Evolutionary conservation across 2,329 filamentous ascomycete genomes (phyloP).

Genomic region (Phaeosphaeriaceae sp.): DNA sequence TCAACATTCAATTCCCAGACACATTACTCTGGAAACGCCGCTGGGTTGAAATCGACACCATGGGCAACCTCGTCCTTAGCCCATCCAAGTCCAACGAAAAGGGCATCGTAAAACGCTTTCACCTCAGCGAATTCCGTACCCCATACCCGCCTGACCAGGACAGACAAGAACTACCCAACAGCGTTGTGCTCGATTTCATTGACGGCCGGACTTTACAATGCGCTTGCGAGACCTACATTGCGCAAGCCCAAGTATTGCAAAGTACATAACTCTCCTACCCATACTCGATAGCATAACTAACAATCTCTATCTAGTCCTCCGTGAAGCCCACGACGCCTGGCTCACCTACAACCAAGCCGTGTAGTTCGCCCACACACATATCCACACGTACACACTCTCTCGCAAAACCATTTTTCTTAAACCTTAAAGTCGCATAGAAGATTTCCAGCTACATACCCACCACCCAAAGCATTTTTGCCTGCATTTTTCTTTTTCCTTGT

Average conservation of each 20-base stretch:
- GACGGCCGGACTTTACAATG: slow-evolving; percentile 69
- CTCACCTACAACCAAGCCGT: slow-evolving; percentile 38
- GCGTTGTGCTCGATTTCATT: slow-evolving; percentile 68
- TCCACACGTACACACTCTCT: not conserved
- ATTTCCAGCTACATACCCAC: not conserved
- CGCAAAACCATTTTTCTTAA: slow-evolving; percentile 8
- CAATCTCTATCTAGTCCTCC: slow-evolving; percentile 32
- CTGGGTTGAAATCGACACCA: slow-evolving; percentile 81
- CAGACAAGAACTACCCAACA: slow-evolving; percentile 90
- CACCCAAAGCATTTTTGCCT: not conserved
- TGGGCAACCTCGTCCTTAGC: slow-evolving; percentile 82
- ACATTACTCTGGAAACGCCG: slow-evolving; percentile 95
- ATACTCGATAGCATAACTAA: slow-evolving; percentile 14
- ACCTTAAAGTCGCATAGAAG: slow-evolving; percentile 2
- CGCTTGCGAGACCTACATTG: slow-evolving; percentile 52
- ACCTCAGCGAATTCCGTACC: slow-evolving; percentile 80
- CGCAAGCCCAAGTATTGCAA: slow-evolving; percentile 45
- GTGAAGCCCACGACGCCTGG: slow-evolving; percentile 48
- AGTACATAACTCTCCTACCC: slow-evolving; percentile 24
- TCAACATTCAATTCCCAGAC: slow-evolving; percentile 97
- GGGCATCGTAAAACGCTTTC: slow-evolving; percentile 77
- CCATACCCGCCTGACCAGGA: slow-evolving; percentile 89
- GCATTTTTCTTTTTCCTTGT: too few relatives aligned
- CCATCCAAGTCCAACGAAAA: slow-evolving; percentile 68
- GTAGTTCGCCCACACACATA: slow-evolving; percentile 7